Percentiles rank a stretch among this genome's conserved stretches.
phyloP scores from a whole-genome alignment of 306 rosid genomes.

The Lagenaria siceraria region DNA sequence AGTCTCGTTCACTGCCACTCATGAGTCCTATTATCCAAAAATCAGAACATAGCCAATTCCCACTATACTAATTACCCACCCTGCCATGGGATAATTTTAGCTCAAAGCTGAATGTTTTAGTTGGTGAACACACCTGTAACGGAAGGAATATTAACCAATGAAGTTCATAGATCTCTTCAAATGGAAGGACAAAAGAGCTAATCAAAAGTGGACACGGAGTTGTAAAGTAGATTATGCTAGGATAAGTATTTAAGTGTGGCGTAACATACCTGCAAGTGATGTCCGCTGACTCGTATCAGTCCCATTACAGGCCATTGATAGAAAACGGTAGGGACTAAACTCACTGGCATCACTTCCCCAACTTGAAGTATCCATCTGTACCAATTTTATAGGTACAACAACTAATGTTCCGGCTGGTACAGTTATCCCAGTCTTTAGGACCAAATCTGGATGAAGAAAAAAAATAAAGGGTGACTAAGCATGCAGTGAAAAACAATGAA shows the following conservation, averaged over 20 bases:
- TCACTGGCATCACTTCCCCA: slow-evolving; percentile 65
- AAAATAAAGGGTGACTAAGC: slow-evolving; percentile 12
- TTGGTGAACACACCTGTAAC: background rate
- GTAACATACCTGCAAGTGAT: slow-evolving; percentile 21
- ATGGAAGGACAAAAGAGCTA: background rate
- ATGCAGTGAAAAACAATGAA: slow-evolving; percentile 9
- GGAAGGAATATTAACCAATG: background rate
- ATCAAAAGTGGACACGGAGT: background rate
- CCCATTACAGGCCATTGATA: slow-evolving; percentile 27
- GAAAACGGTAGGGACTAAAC: slow-evolving; percentile 65
- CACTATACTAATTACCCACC: background rate
- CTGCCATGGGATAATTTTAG: background rate
- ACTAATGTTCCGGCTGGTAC: slow-evolving; percentile 60
- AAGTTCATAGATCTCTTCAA: background rate
- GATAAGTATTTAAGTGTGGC: background rate
- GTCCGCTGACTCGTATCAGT: slow-evolving; percentile 19
- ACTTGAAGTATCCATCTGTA: slow-evolving; percentile 51
- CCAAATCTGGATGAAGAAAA: slow-evolving; percentile 29
- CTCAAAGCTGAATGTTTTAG: background rate
- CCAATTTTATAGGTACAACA: slow-evolving; percentile 57
- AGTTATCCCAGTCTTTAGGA: slow-evolving; percentile 42
- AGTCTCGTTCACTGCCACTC: background rate
- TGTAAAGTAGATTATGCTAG: background rate
- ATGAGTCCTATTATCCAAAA: background rate
- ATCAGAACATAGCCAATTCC: background rate